Evolutionary conservation across 2,329 filamentous ascomycete genomes (phyloP), one percentile per base, ranked within the genome.

Genomic region (Aureobasidium sp.): DNA sequence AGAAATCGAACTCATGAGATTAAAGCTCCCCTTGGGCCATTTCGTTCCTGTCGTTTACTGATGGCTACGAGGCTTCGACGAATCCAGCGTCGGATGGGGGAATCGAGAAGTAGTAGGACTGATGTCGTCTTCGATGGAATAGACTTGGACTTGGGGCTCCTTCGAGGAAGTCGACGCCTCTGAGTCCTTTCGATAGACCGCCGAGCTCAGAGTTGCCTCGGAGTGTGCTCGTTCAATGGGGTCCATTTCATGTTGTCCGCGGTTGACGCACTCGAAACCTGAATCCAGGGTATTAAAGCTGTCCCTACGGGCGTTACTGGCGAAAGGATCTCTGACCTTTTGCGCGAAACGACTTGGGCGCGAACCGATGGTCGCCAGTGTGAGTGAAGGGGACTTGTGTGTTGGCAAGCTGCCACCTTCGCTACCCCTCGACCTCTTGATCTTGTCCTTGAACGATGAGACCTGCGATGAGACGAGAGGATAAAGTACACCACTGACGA

Each of bases 201-300:
- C 29, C 6, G 57, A 47, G 34, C 42, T 58, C 8, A 60, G 27
- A 7, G 57, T 60, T 42, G 45, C 34, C 34, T 60, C 57, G 17
- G 57, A 60, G 27, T 60, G 42, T 29, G 44, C 57, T 60, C 57
- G 44, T 14, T 49, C 36, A 49, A 49, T 51, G 45, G 57, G 22
- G 34, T 51, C 44, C 45, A 51, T 60, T 22, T 60, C 57, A 42
- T 41, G 57, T 15, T 51, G 57, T 49, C 37, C 57, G 14, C 57
- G 44, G 45, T 49, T 60, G 44, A 60, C 57, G 45, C 22, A 60
- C 45, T 60, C 57, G 45, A 60, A 60, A 41, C 57, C 57, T 60
- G 57, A 60, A 27, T 60, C 57, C 44, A 60, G 45, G 36, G 57
- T 60, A 51, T 60, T 51, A 60, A 60, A 60, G 57, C 57, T 60